phyloP scores from a whole-genome alignment of 331 rosid genomes.

The Malus hybrid region DNA sequence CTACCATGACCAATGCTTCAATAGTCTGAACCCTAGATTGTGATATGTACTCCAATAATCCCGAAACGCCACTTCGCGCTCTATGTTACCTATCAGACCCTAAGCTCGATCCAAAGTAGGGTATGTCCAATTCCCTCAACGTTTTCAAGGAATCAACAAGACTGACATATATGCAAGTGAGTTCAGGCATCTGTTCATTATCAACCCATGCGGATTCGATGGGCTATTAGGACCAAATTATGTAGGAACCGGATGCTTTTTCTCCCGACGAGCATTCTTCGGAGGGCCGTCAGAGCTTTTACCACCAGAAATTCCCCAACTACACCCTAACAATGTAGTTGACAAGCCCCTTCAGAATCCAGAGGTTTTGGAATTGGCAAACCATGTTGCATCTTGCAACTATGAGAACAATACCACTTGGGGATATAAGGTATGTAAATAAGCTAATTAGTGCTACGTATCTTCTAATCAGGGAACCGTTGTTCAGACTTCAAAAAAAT shows the following conservation, averaged over 20 bases:
- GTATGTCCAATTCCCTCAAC: slow-evolving; percentile 39
- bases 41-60: slow-evolving; percentile 42
- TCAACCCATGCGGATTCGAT: slow-evolving; percentile 27
- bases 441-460: no score
- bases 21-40: slow-evolving; percentile 32
- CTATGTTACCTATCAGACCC: slow-evolving; percentile 33
- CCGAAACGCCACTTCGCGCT: slow-evolving; percentile 18
- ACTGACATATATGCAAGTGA: slow-evolving; percentile 30
- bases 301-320: slow-evolving; percentile 10
- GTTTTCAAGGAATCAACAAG: slow-evolving; percentile 25
- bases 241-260: slow-evolving; percentile 34
- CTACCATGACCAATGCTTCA: slow-evolving; percentile 38
- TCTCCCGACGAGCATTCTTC: slow-evolving; percentile 28
- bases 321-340: slow-evolving; percentile 18
- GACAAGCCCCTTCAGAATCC: slow-evolving; percentile 10
- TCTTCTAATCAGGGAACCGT: not conserved
- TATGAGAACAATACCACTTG: slow-evolving; percentile 31
- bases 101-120: not conserved
- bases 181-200: not conserved
- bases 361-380: slow-evolving; percentile 14
- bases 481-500: not conserved
- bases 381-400: slow-evolving; percentile 21
- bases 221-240: slow-evolving; percentile 28
- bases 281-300: slow-evolving; percentile 24
- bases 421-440: slow-evolving; percentile 31